Base-by-base conservation (phyloP, 1,284 basidiomycete species). In the Nidula niveotomentosa region DNA sequence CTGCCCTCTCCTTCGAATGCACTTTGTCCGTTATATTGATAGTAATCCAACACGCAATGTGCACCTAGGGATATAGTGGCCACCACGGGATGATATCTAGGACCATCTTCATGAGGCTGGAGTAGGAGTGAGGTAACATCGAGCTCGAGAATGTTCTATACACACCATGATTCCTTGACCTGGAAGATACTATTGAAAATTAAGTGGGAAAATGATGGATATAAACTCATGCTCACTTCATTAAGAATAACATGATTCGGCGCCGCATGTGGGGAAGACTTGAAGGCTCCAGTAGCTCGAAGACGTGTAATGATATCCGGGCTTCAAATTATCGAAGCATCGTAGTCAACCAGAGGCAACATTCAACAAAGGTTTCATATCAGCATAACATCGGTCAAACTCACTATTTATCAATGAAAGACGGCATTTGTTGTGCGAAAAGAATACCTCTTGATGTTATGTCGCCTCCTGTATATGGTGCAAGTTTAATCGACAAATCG, bases 51-150 rank as follows among this genome's bases (percentile, higher is more conserved):
- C 47, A 94, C 76, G 0, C 90, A 79, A 70, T 94, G 90, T 0
- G 91, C 90, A 34, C 90, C 90, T 52, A 98, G 76, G 9, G 94
- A 95, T 54, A 98, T 76, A 8, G 95, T 98, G 0, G 93, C 90
- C 0, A 98, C 95, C 6, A 91, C 86, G 0, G 94, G 91, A 62
- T 88, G 78, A 73, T 97, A 98, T 3, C 90, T 85, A 0, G 90
- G 88, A 0, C 96, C 95, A 67, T 98, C 96, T 72, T 97, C 88
- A 65, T 97, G 96, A 0, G 94, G 93, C 93, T 94, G 68, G 2
- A 36, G 52, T 37, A 46, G 54, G 53, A 30, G 6, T 30, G 30
- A 30, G 53, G 53, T 56, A 57, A 45, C 47, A 57, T 56, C 48
- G 57, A 51, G 39, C 34, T 13, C 49, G 35, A 49, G 35, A 8